Evolutionary conservation across 2,329 filamentous ascomycete genomes (phyloP).

Genomic region (Penicillium sp.): DNA sequence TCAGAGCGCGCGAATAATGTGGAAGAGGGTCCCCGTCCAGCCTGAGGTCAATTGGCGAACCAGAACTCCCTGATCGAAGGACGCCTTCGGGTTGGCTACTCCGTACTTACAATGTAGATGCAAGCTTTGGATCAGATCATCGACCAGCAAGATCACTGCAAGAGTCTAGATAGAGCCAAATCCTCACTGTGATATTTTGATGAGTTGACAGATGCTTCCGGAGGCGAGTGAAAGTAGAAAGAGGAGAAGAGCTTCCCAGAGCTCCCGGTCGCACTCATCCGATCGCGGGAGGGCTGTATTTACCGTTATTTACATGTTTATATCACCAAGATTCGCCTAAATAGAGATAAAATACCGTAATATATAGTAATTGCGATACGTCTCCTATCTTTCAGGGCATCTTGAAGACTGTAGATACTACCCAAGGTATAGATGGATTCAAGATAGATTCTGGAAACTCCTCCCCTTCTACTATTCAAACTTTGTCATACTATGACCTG

Average conservation of each 20-base stretch:
- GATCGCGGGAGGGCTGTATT: background rate
- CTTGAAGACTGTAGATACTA: background rate
- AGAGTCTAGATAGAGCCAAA: background rate
- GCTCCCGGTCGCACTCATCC: background rate
- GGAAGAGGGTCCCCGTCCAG: conserved; percentile 27
- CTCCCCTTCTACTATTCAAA: background rate
- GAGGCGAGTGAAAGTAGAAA: background rate
- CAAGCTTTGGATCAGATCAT: background rate
- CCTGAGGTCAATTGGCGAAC: conserved; percentile 41
- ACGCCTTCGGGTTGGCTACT: conserved; percentile 17
- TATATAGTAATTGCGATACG: background rate
- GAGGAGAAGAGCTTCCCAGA: background rate
- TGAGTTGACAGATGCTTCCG: background rate
- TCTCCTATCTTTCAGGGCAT: background rate
- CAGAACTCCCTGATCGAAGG: conserved; percentile 30
- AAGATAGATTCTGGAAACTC: background rate
- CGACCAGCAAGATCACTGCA: background rate
- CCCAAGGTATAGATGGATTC: background rate
- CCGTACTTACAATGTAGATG: conserved; percentile 14
- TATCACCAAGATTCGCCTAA: background rate
- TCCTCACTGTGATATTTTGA: background rate
- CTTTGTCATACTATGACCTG: background rate
- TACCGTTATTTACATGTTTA: conserved; percentile 2
- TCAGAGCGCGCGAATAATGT: conserved; percentile 16
- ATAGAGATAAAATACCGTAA: background rate